Percentiles rank a stretch among this genome's conserved stretches.
These are phyloP conservation scores for Schizosaccharomyces lindneri DNA, from an alignment of 805 yeast species.

Conservation along the genomic window DNA sequence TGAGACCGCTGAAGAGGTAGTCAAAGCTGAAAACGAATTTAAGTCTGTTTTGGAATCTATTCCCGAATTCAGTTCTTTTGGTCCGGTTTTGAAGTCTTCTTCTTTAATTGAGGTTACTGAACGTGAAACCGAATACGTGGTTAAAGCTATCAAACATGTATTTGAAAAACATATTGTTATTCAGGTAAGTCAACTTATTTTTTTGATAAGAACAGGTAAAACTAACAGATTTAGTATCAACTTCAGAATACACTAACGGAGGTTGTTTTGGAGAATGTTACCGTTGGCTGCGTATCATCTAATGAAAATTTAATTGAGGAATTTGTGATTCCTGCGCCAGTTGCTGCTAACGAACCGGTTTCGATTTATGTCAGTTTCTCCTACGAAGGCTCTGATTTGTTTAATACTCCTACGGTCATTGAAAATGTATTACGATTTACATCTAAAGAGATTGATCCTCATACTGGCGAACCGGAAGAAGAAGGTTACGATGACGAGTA, in stretches of 20 bases:
- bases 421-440: constrained; percentile 47
- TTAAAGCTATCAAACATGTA: constrained; percentile 58
- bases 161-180: constrained; percentile 48
- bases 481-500: constrained; percentile 88
- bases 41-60: constrained; percentile 43
- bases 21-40: constrained; percentile 21
- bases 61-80: constrained; percentile 51
- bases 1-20: neutral
- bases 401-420: constrained; percentile 21
- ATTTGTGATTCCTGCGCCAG: constrained; percentile 48
- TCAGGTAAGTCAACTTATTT: constrained; percentile 13
- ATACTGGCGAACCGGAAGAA: constrained; percentile 35
- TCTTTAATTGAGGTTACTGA: constrained; percentile 47
- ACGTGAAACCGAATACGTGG: constrained; percentile 78
- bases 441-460: constrained; percentile 55
- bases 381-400: constrained; percentile 24
- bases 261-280: constrained; percentile 50
- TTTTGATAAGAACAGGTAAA: no score
- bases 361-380: constrained; percentile 54
- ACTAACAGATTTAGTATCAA: constrained; percentile 24
- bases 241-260: constrained; percentile 66
- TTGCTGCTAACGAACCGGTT: constrained; percentile 38
- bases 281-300: constrained; percentile 24
- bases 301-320: constrained; percentile 37
- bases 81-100: constrained; percentile 51